A percentile compares a stretch with the other conserved stretches of the same genome.
phyloP scores from a whole-genome alignment of 257 asterid genomes.

The Catharanthus roseus region DNA sequence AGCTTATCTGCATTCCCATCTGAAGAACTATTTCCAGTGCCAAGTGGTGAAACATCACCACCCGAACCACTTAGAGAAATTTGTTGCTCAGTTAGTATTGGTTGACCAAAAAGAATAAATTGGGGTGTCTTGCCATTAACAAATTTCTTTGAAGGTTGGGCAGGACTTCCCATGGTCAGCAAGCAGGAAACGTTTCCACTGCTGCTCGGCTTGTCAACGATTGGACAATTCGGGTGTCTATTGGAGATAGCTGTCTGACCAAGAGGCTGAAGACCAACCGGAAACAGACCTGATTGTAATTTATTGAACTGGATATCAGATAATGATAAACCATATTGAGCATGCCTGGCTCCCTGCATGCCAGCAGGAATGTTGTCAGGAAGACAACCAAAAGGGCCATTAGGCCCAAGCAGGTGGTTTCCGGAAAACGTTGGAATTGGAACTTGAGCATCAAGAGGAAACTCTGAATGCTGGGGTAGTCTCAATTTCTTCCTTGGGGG shows the following conservation, averaged over 20 bases:
- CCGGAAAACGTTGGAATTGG: constrained; percentile 47
- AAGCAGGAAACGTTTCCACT: constrained; percentile 51
- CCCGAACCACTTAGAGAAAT: constrained; percentile 45
- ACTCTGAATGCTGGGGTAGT: constrained; percentile 48
- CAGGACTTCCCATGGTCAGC: constrained; percentile 54
- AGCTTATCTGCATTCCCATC: constrained; percentile 40
- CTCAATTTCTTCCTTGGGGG: constrained; percentile 64
- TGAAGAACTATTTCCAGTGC: constrained; percentile 40
- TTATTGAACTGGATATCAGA: constrained; percentile 53
- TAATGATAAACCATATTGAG: constrained; percentile 59
- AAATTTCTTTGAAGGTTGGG: constrained; percentile 26
- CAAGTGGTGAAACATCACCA: constrained; percentile 38
- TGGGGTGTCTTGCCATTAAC: constrained; percentile 40
- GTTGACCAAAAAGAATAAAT: constrained; percentile 62
- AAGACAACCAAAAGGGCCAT: constrained; percentile 51
- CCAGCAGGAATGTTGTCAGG: constrained; percentile 82
- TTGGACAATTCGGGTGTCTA: constrained; percentile 25
- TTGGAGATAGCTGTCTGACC: constrained; percentile 27
- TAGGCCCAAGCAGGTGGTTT: constrained; percentile 40
- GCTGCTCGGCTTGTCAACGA: constrained; percentile 24
- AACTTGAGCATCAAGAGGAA: constrained; percentile 47
- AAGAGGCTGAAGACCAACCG: constrained; percentile 35
- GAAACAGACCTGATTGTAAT: constrained; percentile 42
- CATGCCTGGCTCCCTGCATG: constrained; percentile 99
- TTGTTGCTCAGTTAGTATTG: constrained; percentile 63